These are phyloP conservation scores for Arxiozyma slooffiae DNA, from an alignment of 1,139 yeast species.

Conservation along the genomic window DNA sequence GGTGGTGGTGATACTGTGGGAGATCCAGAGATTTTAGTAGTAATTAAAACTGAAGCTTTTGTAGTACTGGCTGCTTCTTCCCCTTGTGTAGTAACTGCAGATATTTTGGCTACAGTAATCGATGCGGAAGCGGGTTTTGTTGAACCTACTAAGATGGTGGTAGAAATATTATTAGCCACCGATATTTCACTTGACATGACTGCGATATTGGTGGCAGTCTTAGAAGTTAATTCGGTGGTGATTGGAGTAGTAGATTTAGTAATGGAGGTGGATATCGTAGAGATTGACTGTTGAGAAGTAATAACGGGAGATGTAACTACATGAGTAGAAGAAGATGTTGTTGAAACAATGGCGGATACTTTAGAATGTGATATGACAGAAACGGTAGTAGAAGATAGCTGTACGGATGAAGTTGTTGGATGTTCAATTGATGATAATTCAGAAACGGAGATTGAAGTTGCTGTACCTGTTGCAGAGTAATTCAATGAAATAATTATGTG, in stretches of 20 bases:
- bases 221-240: neutral
- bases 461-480: neutral
- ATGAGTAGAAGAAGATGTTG: neutral
- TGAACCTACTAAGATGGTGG: constrained; percentile 1
- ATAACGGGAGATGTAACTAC: neutral
- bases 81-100: neutral
- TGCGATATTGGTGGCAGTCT: neutral
- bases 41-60: constrained; percentile 3
- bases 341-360: neutral
- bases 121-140: neutral
- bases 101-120: neutral
- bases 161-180: neutral
- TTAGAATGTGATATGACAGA: neutral
- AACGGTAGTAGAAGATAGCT: neutral
- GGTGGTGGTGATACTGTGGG: constrained; percentile 21
- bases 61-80: neutral
- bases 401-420: neutral
- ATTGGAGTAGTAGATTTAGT: neutral
- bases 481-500: neutral
- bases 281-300: neutral
- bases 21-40: constrained; percentile 24
- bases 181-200: neutral
- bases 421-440: neutral
- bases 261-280: neutral
- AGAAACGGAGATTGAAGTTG: neutral